Evolutionary conservation across 108 stramenopile genomes (phyloP).

Genomic region (Cylindrotheca closterium): DNA sequence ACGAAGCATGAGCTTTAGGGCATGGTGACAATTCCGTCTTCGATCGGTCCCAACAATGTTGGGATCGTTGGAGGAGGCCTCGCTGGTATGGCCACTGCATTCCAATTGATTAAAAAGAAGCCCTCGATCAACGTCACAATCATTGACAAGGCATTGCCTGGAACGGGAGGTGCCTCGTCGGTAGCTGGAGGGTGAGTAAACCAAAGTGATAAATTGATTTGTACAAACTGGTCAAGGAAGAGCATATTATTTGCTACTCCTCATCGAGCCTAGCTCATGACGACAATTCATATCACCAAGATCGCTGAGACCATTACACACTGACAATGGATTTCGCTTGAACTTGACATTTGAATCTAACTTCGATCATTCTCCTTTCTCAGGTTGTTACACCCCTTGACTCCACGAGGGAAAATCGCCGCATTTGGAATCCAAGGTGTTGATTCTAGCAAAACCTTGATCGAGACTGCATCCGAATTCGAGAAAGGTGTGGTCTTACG

Average conservation of each 20-base stretch:
- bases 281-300: slow-evolving; percentile 66
- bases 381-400: slow-evolving; percentile 79
- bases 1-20: no score
- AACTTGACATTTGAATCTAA: background rate
- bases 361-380: slow-evolving; percentile 5
- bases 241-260: slow-evolving; percentile 66
- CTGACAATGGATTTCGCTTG: background rate
- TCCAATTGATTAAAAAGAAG: slow-evolving; percentile 56
- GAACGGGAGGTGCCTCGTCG: slow-evolving; percentile 75
- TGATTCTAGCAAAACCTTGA: slow-evolving; percentile 43
- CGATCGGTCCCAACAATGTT: no score
- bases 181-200: slow-evolving; percentile 84
- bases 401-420: slow-evolving; percentile 77
- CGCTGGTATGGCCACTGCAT: slow-evolving; percentile 72
- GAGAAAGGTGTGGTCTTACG: slow-evolving; percentile 35
- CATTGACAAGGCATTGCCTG: slow-evolving; percentile 56
- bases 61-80: slow-evolving; percentile 83
- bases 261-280: slow-evolving; percentile 62
- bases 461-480: slow-evolving; percentile 40
- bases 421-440: slow-evolving; percentile 71
- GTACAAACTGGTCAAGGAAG: slow-evolving; percentile 15
- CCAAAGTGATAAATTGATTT: background rate
- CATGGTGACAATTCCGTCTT: no score
- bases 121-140: slow-evolving; percentile 45
- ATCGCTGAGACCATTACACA: slow-evolving; percentile 48